Conservation (phyloP, 768 basidiomycete species). For the Boletus rufocinnamomeus region DNA sequence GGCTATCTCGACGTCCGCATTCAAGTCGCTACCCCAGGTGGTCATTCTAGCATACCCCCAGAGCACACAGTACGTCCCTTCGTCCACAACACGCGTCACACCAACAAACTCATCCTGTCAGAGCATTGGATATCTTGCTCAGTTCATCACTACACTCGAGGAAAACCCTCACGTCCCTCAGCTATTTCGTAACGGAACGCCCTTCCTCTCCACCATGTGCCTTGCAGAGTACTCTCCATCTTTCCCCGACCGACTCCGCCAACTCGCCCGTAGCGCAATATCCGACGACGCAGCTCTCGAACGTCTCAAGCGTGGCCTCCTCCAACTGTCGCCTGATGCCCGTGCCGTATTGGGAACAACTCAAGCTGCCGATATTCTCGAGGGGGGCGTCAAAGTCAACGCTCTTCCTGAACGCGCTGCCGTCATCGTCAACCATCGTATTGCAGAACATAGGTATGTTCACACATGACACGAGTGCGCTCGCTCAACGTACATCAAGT, state of each 20-base stretch:
- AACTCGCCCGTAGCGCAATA: background rate
- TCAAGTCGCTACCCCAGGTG: background rate
- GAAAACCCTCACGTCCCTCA: background rate
- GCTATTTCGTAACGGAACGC: background rate
- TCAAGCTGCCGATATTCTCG: background rate
- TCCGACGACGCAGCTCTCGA: background rate
- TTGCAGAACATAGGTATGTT: slow-evolving; percentile 58
- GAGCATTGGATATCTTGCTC: slow-evolving; percentile 1
- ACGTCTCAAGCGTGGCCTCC: background rate
- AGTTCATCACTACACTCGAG: background rate
- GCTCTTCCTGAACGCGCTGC: background rate
- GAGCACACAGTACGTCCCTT: background rate
- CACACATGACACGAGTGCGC: background rate
- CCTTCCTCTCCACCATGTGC: background rate
- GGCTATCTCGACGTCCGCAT: slow-evolving; percentile 1
- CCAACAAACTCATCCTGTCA: background rate
- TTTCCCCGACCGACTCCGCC: background rate
- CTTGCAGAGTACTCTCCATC: slow-evolving; percentile 1
- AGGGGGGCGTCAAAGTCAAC: background rate
- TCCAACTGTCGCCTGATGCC: background rate
- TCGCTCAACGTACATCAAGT: slow-evolving; percentile 6
- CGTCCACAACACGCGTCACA: background rate
- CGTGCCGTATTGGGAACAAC: background rate
- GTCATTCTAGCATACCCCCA: background rate
- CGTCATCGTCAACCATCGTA: slow-evolving; percentile 64